phyloP scores from a whole-genome alignment of 208 protist genomes.

The Trypanosoma grayi region DNA sequence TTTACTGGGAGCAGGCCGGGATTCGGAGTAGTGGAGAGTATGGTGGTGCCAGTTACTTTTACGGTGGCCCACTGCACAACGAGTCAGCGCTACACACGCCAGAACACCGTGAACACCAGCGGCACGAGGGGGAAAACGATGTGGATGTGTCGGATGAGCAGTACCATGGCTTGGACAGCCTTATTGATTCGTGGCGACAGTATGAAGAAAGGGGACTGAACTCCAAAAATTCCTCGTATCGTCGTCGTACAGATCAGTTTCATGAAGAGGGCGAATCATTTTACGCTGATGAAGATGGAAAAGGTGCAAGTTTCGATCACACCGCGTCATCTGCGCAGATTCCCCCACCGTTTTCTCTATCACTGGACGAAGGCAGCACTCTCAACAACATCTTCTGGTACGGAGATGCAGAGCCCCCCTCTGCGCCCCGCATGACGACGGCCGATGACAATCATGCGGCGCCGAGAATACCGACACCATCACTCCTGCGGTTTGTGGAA shows the following conservation, averaged over 20 bases:
- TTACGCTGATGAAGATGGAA: not conserved
- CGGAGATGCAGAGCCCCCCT: constrained; percentile 3
- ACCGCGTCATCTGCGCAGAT: too few relatives aligned
- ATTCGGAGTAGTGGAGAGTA: not conserved
- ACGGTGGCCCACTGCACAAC: not conserved
- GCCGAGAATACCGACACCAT: not conserved
- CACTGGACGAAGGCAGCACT: too few relatives aligned
- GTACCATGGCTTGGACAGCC: constrained; percentile 4
- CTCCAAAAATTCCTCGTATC: not conserved
- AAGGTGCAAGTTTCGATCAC: too few relatives aligned
- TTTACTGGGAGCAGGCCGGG: constrained; percentile 40
- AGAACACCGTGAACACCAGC: not conserved
- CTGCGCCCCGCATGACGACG: not conserved
- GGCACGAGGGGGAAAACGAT: not conserved
- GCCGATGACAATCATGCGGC: not conserved
- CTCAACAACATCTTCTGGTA: constrained; percentile 20
- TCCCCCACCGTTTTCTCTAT: too few relatives aligned
- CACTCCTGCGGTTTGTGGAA: constrained; percentile 28
- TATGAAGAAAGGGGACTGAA: not conserved
- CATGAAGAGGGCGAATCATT: not conserved
- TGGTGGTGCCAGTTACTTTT: not conserved
- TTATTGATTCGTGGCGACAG: constrained; percentile 2
- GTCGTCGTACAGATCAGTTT: not conserved
- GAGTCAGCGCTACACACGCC: not conserved
- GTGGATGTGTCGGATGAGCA: not conserved